phyloP scores from a whole-genome alignment of 78 protist species.

The Dictyostelium discoideum region DNA sequence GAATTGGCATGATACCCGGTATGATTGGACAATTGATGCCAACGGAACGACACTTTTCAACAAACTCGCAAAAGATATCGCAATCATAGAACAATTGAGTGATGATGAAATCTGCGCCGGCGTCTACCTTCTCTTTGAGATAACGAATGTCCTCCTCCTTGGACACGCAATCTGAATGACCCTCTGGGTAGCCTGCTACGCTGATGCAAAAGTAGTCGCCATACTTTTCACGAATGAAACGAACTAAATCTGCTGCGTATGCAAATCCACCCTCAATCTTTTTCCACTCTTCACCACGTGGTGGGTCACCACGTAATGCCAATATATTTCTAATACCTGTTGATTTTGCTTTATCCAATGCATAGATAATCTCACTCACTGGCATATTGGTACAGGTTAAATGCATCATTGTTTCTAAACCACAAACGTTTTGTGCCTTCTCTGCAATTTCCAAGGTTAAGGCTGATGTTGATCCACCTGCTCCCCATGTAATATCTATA shows the following conservation, averaged over 20 bases:
- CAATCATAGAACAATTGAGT: conserved; percentile 97
- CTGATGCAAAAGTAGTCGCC: conserved; percentile 95
- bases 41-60: conserved; percentile 74
- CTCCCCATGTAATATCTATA: conserved; percentile 96
- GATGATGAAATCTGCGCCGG: conserved; percentile 97
- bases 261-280: conserved; percentile 89
- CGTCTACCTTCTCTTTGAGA: conserved; percentile 95
- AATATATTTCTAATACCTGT: conserved; percentile 93
- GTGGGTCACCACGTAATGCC: conserved; percentile 96
- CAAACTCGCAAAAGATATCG: conserved; percentile 80
- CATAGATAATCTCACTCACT: conserved; percentile 52
- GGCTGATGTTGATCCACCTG: conserved; percentile 81
- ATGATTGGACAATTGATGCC: conserved; percentile 97
- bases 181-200: conserved; percentile 97
- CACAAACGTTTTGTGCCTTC: conserved; percentile 75
- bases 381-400: conserved; percentile 94
- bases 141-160: conserved; percentile 81
- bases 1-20: conserved; percentile 99
- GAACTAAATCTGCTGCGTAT: conserved; percentile 94
- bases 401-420: conserved; percentile 92
- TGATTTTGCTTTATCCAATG: conserved; percentile 79
- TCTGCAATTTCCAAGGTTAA: conserved; percentile 82
- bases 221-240: conserved; percentile 86
- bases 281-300: conserved; percentile 91
- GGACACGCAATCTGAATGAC: conserved; percentile 86